phyloP scores from a whole-genome alignment of 306 rosid genomes.

The Medicago lupulina region DNA sequence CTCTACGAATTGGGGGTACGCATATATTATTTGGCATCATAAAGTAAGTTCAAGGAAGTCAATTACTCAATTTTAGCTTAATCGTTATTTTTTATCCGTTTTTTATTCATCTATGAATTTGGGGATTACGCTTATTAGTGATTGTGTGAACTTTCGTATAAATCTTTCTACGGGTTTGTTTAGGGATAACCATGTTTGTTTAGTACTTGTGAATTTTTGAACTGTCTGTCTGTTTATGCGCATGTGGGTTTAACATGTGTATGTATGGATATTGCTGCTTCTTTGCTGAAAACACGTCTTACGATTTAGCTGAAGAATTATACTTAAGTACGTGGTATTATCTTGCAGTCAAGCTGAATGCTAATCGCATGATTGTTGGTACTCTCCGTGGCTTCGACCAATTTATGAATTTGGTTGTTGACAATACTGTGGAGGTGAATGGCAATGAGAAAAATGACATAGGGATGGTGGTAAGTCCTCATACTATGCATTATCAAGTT shows the following conservation, averaged over 20 bases:
- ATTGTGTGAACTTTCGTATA: neutral
- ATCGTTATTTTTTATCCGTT: too few relatives aligned
- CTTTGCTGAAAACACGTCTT: conserved; percentile 2
- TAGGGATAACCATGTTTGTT: neutral
- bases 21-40: too few relatives aligned
- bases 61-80: too few relatives aligned
- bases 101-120: too few relatives aligned
- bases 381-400: conserved; percentile 96
- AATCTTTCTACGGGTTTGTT: neutral
- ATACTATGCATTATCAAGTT: neutral
- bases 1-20: too few relatives aligned
- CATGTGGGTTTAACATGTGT: neutral
- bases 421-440: conserved; percentile 90
- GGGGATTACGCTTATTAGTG: neutral
- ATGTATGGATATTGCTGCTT: neutral
- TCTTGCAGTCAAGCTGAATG: conserved; percentile 84
- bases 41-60: too few relatives aligned
- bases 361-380: conserved; percentile 90
- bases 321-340: conserved; percentile 6
- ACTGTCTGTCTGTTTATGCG: conserved; percentile 1
- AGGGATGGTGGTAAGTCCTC: conserved; percentile 96
- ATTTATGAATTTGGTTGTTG: conserved; percentile 94
- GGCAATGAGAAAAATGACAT: conserved; percentile 85
- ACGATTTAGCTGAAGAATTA: neutral
- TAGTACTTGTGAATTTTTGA: neutral